Percentiles rank a stretch among this genome's conserved stretches.
Evolutionary conservation across 2,329 filamentous ascomycete genomes (phyloP).

Genomic region (Chrysoporthe austroafricana): DNA sequence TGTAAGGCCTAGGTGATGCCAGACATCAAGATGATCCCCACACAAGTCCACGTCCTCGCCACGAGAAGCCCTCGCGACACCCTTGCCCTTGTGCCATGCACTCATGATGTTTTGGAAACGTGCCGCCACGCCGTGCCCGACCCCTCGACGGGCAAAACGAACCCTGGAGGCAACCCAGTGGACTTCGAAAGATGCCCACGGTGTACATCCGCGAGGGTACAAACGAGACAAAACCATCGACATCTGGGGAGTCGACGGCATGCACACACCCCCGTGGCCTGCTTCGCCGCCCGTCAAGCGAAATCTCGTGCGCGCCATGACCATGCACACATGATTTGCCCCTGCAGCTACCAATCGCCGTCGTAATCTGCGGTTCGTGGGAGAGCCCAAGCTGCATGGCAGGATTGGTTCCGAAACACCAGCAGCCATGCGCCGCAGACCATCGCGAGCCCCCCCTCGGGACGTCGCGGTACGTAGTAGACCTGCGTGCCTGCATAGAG

Average conservation of each 20-base stretch:
- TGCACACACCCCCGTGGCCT: neutral
- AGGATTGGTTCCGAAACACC: constrained; percentile 20
- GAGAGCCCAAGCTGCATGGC: neutral
- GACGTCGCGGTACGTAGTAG: neutral
- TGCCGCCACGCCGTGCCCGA: neutral
- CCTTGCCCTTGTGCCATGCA: constrained; percentile 1
- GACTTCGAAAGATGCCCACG: neutral
- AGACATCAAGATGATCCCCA: neutral
- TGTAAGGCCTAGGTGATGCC: neutral
- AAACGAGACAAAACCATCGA: neutral
- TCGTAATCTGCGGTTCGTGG: neutral
- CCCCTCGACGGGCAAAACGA: neutral
- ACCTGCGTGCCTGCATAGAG: neutral
- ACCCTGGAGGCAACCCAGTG: constrained; percentile 9
- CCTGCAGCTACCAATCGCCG: constrained; percentile 7
- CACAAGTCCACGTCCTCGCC: neutral
- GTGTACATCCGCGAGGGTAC: constrained; percentile 11
- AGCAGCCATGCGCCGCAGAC: neutral
- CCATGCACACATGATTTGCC: constrained; percentile 3
- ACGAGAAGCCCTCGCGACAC: neutral
- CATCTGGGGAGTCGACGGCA: neutral
- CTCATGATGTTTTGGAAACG: neutral
- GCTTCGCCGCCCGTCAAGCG: neutral
- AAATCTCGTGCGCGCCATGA: constrained; percentile 7
- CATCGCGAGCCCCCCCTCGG: neutral